These are phyloP conservation scores for Allium fistulosum DNA, from an alignment of 106 monocot species.

Conservation along the genomic window DNA sequence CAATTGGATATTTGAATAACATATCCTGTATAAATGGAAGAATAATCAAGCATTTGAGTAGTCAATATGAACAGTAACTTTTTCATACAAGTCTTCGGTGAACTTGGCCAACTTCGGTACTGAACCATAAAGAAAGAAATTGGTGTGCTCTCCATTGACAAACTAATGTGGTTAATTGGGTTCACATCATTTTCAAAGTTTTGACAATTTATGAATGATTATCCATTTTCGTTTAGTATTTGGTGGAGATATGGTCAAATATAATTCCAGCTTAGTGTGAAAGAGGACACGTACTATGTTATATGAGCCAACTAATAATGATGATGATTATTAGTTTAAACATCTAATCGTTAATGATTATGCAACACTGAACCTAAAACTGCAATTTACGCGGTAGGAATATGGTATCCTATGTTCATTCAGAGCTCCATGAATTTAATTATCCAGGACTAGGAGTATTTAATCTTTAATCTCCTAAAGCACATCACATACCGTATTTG, in stretches of 20 bases:
- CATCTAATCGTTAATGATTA: conserved; percentile 1
- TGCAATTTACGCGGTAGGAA: too few relatives aligned
- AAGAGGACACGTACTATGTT: conserved; percentile 2
- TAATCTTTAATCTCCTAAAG: too few relatives aligned
- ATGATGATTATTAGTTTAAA: not conserved
- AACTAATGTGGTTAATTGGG: not conserved
- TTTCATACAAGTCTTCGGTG: not conserved
- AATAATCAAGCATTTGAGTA: not conserved
- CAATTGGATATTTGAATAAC: not conserved
- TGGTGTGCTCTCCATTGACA: not conserved
- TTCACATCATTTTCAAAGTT: not conserved
- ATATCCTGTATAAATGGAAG: not conserved
- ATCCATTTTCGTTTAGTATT: not conserved
- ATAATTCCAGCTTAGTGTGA: not conserved
- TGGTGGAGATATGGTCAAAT: conserved; percentile 4
- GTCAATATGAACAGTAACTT: conserved; percentile 3
- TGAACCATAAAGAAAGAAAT: not conserved
- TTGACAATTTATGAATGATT: not conserved
- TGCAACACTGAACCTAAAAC: not conserved
- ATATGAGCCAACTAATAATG: not conserved
- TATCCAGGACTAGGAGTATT: too few relatives aligned
- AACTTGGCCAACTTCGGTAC: not conserved
- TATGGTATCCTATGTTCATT: too few relatives aligned
- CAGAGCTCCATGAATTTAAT: too few relatives aligned
- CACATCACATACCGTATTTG: too few relatives aligned